Evolutionary conservation across 1,284 basidiomycete species (phyloP).

Genomic region (Gastroboletus turbinatus): DNA sequence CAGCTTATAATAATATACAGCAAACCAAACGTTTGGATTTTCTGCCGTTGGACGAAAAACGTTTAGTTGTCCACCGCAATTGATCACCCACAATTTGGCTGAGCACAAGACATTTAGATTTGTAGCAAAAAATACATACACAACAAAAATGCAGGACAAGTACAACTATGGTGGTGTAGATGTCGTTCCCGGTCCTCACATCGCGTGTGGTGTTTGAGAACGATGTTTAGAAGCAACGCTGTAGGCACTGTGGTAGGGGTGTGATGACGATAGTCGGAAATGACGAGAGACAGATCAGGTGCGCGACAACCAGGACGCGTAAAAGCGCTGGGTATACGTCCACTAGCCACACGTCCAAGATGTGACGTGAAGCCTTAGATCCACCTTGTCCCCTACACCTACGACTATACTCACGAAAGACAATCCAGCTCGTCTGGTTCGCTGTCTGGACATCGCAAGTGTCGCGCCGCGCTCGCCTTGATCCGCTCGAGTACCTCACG

Average conservation of each 20-base stretch:
- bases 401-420: conserved; percentile 21
- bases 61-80: background rate
- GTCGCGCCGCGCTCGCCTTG: conserved; percentile 20
- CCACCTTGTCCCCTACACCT: no score
- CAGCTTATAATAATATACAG: background rate
- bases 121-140: conserved; percentile 7
- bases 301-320: background rate
- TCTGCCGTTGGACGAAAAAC: background rate
- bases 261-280: background rate
- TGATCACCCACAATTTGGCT: background rate
- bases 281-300: background rate
- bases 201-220: background rate
- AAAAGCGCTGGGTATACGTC: background rate
- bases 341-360: background rate
- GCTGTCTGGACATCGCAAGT: conserved; percentile 21
- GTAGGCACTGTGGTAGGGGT: background rate
- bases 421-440: conserved; percentile 37
- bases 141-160: background rate
- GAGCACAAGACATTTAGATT: background rate
- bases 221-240: background rate
- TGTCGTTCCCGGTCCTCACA: background rate
- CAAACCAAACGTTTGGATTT: background rate
- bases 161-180: background rate
- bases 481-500: conserved; percentile 33
- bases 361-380: background rate